A percentile compares a stretch with the other conserved stretches of the same genome.
phyloP scores from a whole-genome alignment of 345 rosid species.

The Eucalyptus albens region DNA sequence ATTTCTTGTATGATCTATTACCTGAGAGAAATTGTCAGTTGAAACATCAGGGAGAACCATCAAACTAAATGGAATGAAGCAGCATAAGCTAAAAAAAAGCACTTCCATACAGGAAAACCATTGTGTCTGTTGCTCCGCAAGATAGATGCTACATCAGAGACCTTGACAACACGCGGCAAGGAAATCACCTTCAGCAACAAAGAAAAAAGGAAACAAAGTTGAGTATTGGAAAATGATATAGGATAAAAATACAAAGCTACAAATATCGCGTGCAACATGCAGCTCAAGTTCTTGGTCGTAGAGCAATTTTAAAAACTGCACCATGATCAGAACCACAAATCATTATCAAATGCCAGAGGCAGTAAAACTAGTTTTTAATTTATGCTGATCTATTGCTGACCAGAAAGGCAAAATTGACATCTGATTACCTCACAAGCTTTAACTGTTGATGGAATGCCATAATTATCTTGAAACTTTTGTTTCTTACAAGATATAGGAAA shows the following conservation, averaged over 20 bases:
- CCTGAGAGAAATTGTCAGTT: conserved; percentile 19
- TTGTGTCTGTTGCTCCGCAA: conserved; percentile 79
- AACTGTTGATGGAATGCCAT: neutral
- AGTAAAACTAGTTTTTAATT: neutral
- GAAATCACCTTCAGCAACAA: conserved; percentile 56
- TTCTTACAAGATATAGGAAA: neutral
- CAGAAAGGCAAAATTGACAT: neutral
- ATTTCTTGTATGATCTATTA: conserved; percentile 77
- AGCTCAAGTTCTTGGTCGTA: neutral
- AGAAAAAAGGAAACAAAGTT: neutral
- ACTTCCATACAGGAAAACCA: conserved; percentile 62
- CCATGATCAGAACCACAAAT: neutral
- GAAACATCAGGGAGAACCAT: neutral
- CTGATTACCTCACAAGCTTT: neutral
- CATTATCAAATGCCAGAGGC: neutral
- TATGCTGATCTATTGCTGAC: neutral
- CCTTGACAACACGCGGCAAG: conserved; percentile 77
- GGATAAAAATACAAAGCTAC: neutral
- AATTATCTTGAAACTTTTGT: neutral
- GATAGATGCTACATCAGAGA: conserved; percentile 77
- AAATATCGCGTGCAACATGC: neutral
- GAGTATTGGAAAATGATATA: neutral
- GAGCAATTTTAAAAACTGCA: neutral
- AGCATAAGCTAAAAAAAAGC: conserved; percentile 1
- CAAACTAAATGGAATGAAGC: neutral